Evolutionary conservation across 495 filamentous ascomycete species (phyloP).

Genomic region (Penicillium silybi): DNA sequence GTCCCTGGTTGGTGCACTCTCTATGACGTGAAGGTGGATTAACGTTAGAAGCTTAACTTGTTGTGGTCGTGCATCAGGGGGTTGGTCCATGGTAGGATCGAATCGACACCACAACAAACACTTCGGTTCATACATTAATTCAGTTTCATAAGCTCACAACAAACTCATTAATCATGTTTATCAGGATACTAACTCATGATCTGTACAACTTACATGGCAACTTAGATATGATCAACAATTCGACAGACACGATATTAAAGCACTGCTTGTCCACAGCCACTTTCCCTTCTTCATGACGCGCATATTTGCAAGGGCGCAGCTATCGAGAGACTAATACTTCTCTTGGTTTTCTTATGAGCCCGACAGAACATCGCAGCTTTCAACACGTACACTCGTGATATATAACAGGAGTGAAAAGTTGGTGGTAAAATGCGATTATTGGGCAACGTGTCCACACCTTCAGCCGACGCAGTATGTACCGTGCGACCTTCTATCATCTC

Average conservation of each 20-base stretch:
- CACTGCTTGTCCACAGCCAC: background rate
- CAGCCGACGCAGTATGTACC: background rate
- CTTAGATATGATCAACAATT: background rate
- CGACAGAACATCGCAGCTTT: background rate
- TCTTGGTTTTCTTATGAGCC: background rate
- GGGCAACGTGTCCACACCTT: background rate
- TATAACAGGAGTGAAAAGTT: conserved; percentile 12
- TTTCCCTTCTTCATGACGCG: background rate
- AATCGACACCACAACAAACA: too few species aligned
- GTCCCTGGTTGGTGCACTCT: background rate
- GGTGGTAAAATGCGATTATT: conserved; percentile 1
- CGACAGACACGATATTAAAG: background rate
- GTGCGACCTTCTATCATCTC: background rate
- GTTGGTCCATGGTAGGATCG: too few species aligned
- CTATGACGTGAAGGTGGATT: background rate
- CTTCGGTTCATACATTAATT: too few species aligned
- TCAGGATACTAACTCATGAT: background rate
- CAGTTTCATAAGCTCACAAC: background rate
- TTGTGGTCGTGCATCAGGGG: too few species aligned
- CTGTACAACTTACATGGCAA: too few species aligned
- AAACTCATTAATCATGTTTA: too few species aligned
- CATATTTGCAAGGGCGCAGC: background rate
- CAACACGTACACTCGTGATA: conserved; percentile 6
- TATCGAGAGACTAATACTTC: background rate
- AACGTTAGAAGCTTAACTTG: background rate